Base-by-base conservation (phyloP, 345 rosid genomes). In the Conringia planisiliqua region DNA sequence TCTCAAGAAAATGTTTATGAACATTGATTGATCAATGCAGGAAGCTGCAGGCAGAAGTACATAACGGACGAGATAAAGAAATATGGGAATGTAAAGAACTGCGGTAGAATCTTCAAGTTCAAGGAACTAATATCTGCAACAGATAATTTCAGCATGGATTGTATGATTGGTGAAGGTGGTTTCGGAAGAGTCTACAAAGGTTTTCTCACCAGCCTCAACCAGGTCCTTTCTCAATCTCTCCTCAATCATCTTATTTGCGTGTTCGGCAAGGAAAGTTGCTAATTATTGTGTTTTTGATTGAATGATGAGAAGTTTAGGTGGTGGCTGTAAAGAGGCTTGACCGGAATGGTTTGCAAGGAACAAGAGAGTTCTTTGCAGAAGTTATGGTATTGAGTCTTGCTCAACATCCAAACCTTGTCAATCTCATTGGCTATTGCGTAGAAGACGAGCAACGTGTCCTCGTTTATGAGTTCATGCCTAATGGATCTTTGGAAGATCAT, bases 301-400 rank as follows among this genome's bases (percentile, higher is more conserved):
- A 35, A 52, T 76, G 65, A 24, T 70, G 70, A 40, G 62, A 76
- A 44, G 75, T 54, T 35, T 76, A 89, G 96, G 87, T 58, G 58
- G 88, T 87, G 20, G 96, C 92, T 17, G 80, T 89, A 38, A 89
- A 89, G 83, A 79, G 81, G 47, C 86, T 89, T 18, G 89, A 87
- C 68, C 47, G 87, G 38, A 87, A 76, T 70, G 90, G 96, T 22
- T 32, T 62, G 8, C 96, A 87, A 78, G 92, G 96, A 61, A 87
- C 80, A 66, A 81, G 87, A 79, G 92, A 89, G 81, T 87, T 87
- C 81, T 85, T 85, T 40, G 73, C 87, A 0, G 96, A 89, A 72
- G 85, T 89, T 17, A 62, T 86, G 64, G 87, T 83, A 78, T 69
- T 86, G 75, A 86, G 92, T 79, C 67, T 87, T 32, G 88, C 82